A percentile compares a stretch with the other conserved stretches of the same genome.
Conservation (phyloP, 805 yeast species). For the Metschnikowia aberdeeniae region DNA sequence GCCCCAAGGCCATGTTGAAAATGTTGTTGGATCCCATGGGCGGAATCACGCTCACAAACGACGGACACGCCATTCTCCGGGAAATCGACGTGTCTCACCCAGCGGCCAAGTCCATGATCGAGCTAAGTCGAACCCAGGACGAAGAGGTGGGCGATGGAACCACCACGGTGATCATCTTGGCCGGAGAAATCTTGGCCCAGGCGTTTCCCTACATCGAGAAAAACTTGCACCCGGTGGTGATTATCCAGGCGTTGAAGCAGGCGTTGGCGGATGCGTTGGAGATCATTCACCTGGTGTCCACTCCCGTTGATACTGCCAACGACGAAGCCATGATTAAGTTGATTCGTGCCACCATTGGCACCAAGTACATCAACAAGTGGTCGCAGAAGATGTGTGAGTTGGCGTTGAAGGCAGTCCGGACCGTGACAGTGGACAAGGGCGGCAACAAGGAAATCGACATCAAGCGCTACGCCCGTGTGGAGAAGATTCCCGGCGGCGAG, state of each 20-base stretch:
- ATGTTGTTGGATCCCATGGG: conserved; percentile 97
- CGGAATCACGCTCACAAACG: conserved; percentile 94
- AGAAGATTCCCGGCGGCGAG: conserved; percentile 98
- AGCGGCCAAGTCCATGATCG: conserved; percentile 98
- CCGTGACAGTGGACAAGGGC: conserved; percentile 61
- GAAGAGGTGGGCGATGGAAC: conserved; percentile 99
- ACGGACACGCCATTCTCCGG: conserved; percentile 96
- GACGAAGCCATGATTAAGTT: conserved; percentile 84
- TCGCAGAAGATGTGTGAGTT: conserved; percentile 84
- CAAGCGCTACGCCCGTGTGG: conserved; percentile 89
- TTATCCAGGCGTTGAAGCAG: conserved; percentile 88
- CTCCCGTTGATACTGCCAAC: conserved; percentile 77
- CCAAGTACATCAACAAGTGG: conserved; percentile 92
- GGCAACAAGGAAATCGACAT: conserved; percentile 81
- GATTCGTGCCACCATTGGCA: conserved; percentile 89
- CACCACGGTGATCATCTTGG: conserved; percentile 92
- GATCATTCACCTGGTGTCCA: conserved; percentile 76
- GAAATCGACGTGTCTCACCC: conserved; percentile 98
- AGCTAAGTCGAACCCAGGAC: conserved; percentile 93
- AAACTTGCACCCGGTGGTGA: conserved; percentile 94
- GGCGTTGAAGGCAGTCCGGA: conserved; percentile 82
- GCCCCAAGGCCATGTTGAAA: conserved; percentile 98
- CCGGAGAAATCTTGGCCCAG: conserved; percentile 96
- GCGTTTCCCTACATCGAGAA: conserved; percentile 91
- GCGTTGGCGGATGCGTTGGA: conserved; percentile 89